Evolutionary conservation across 192 early-diverging fungal species (phyloP).

Genomic region (Coemansia sp.): DNA sequence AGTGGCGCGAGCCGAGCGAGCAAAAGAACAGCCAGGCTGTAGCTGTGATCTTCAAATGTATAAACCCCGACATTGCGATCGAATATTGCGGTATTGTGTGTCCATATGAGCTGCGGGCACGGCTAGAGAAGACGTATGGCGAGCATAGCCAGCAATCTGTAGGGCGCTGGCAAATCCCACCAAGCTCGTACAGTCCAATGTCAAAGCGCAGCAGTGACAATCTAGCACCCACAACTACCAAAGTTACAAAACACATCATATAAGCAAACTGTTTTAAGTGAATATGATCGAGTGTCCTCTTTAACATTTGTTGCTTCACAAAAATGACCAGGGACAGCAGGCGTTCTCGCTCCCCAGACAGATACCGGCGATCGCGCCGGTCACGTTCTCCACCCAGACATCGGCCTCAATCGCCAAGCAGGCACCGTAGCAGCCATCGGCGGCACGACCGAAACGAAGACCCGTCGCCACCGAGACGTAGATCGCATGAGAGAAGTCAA

Average conservation of each 20-base stretch:
- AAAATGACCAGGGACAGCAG: constrained; percentile 28
- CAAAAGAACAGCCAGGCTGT: background rate
- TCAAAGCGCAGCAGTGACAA: background rate
- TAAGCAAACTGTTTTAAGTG: too few relatives aligned
- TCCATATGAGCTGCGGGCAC: background rate
- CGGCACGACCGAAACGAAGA: constrained; percentile 1
- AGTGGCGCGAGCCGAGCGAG: background rate
- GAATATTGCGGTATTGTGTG: background rate
- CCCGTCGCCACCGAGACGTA: constrained; percentile 5
- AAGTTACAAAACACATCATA: background rate
- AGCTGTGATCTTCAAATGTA: background rate
- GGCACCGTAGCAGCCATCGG: constrained; percentile 12
- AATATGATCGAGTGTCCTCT: too few relatives aligned
- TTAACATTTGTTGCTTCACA: background rate
- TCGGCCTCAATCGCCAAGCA: constrained; percentile 32
- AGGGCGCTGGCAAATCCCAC: background rate
- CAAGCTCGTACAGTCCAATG: background rate
- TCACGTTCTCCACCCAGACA: constrained; percentile 18
- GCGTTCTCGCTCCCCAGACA: constrained; percentile 21
- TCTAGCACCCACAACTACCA: background rate
- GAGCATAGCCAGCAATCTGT: background rate
- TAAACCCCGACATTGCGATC: background rate
- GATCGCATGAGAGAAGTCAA: constrained; percentile 22
- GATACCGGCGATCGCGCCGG: constrained; percentile 2
- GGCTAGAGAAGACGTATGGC: background rate